phyloP scores from a whole-genome alignment of 441 rosid genomes.

The Macaranga tanarius region DNA sequence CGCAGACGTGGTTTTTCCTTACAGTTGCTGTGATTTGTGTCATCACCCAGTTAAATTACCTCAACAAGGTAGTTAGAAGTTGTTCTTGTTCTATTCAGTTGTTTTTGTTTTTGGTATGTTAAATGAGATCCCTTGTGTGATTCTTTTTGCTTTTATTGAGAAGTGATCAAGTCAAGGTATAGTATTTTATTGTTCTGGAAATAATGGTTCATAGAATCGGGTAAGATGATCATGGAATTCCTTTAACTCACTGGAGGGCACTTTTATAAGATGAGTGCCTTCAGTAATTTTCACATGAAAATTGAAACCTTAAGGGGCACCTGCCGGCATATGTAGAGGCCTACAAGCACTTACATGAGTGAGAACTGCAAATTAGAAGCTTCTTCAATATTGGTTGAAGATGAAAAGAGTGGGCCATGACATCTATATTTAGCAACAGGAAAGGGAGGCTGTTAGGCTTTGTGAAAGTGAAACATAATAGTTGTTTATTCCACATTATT shows the following conservation, averaged over 20 bases:
- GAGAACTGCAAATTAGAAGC: background rate
- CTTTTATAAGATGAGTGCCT: background rate
- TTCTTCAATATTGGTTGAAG: background rate
- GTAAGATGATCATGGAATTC: background rate
- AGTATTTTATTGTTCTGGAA: background rate
- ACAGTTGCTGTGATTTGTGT: conserved; percentile 82
- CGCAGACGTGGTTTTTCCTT: conserved; percentile 80
- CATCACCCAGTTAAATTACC: conserved; percentile 72
- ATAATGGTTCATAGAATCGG: background rate
- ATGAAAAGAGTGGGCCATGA: background rate
- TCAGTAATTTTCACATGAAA: background rate
- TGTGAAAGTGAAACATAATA: background rate
- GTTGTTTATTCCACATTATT: background rate
- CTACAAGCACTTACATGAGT: background rate
- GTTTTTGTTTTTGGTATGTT: background rate
- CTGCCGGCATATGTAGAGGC: too few relatives aligned
- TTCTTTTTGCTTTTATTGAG: background rate
- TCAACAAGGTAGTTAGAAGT: conserved; percentile 58
- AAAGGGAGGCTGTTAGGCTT: background rate
- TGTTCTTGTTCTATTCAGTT: conserved; percentile 1
- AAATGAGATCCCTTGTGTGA: background rate
- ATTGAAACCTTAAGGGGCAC: background rate
- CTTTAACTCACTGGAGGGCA: background rate
- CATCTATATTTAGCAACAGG: background rate
- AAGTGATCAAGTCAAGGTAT: background rate